Evolutionary conservation across 139 green algal species (phyloP).

Genomic region (Auxenochlorella protothecoides): DNA sequence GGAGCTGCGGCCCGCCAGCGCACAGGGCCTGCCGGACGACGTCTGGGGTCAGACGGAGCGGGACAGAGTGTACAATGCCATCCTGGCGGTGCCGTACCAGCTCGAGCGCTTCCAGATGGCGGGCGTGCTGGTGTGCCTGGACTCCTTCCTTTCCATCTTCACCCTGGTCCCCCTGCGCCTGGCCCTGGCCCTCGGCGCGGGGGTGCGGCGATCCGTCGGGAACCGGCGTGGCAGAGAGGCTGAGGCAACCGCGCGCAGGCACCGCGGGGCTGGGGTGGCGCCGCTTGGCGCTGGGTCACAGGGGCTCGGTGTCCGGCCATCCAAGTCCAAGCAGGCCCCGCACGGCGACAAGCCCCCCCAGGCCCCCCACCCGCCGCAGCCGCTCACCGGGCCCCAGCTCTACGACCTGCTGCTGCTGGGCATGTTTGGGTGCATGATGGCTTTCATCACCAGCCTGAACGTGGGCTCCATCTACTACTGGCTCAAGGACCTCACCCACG

Average conservation of each 20-base stretch:
- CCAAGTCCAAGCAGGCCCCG: neutral
- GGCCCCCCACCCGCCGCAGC: neutral
- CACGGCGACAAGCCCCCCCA: neutral
- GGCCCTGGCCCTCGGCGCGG: constrained; percentile 3
- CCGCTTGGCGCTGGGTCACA: constrained; percentile 1
- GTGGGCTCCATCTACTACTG: constrained; percentile 81
- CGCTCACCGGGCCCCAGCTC: constrained; percentile 30
- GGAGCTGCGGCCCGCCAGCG: neutral
- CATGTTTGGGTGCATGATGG: constrained; percentile 44
- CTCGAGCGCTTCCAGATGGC: constrained; percentile 75
- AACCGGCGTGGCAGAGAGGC: no score
- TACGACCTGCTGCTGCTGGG: constrained; percentile 66
- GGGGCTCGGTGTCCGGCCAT: neutral
- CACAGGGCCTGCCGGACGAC: constrained; percentile 25
- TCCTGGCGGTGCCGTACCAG: constrained; percentile 77
- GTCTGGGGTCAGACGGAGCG: constrained; percentile 67
- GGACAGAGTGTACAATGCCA: constrained; percentile 76
- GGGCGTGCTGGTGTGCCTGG: constrained; percentile 54
- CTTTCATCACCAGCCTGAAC: constrained; percentile 46
- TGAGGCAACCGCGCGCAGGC: no score
- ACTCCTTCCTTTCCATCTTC: constrained; percentile 67
- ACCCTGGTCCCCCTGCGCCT: constrained; percentile 63
- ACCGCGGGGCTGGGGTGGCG: no score
- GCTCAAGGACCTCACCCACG: constrained; percentile 57
- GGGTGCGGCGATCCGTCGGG: no score